Conservation (phyloP, 345 rosid species). For the Euclidium syriacum region DNA sequence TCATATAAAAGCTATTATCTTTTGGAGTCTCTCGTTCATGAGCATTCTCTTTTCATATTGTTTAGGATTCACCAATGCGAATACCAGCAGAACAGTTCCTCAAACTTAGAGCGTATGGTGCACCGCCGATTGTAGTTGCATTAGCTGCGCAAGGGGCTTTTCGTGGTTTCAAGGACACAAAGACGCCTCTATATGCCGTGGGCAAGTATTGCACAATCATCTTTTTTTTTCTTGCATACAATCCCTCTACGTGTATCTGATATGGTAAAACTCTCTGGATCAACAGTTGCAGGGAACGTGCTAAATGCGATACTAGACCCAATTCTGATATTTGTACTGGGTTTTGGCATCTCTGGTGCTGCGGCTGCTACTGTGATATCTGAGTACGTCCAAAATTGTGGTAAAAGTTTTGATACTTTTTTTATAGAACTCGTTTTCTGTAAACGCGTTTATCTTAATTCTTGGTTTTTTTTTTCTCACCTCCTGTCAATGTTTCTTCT, state of each 20-base stretch:
- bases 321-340: slow-evolving; percentile 61
- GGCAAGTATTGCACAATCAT: slow-evolving; percentile 56
- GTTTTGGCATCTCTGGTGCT: slow-evolving; percentile 79
- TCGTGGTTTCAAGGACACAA: slow-evolving; percentile 92
- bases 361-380: slow-evolving; percentile 90
- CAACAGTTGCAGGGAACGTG: slow-evolving; percentile 75
- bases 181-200: slow-evolving; percentile 83
- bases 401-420: slow-evolving; percentile 40
- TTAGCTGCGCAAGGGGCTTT: slow-evolving; percentile 95
- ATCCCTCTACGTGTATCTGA: neutral
- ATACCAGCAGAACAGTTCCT: slow-evolving; percentile 81
- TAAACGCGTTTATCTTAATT: slow-evolving; percentile 5
- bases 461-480: slow-evolving; percentile 10
- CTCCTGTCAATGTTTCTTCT: slow-evolving; percentile 12
- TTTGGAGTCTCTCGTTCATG: neutral
- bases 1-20: neutral
- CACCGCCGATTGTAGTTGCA: slow-evolving; percentile 91
- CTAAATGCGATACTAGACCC: slow-evolving; percentile 75
- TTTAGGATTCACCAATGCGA: slow-evolving; percentile 87
- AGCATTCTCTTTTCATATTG: neutral
- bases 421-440: neutral
- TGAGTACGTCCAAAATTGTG: slow-evolving; percentile 81
- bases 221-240: neutral
- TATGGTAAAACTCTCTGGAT: slow-evolving; percentile 13
- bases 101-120: slow-evolving; percentile 72